Evolutionary conservation across 371 early-diverging fungal species (phyloP).

Genomic region (Phascolomyces articulosus): DNA sequence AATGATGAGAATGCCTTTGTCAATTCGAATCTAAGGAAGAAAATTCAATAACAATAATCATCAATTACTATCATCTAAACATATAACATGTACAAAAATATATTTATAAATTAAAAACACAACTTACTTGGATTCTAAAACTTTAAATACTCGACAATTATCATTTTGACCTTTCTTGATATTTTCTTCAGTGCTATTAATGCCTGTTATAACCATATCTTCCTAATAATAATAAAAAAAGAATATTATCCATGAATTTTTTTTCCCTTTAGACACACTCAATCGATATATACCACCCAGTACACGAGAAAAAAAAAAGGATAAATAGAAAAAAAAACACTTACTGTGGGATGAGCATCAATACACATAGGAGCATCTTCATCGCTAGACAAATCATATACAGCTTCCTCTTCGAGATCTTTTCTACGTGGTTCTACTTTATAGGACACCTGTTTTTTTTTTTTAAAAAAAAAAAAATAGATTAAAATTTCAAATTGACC

Average conservation of each 20-base stretch:
- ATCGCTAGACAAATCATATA: constrained; percentile 52
- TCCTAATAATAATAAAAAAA: neutral
- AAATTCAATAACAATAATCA: constrained; percentile 1
- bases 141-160: constrained; percentile 63
- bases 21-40: constrained; percentile 12
- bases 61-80: no score
- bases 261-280: no score
- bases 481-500: neutral
- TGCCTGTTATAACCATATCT: constrained; percentile 53
- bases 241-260: neutral
- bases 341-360: constrained; percentile 65
- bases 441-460: constrained; percentile 46
- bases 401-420: constrained; percentile 50
- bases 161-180: constrained; percentile 62
- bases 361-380: constrained; percentile 81
- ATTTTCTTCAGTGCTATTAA: constrained; percentile 53
- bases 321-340: neutral
- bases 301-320: no score
- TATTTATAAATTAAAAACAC: neutral
- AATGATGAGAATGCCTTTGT: constrained; percentile 41
- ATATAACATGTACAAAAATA: no score
- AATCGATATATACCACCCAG: no score
- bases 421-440: constrained; percentile 54
- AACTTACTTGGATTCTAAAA: constrained; percentile 38
- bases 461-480: neutral